Evolutionary conservation across 2,329 filamentous ascomycete species (phyloP), one percentile per base, ranked within the genome.

Genomic region (Fusarium dlaminii): DNA sequence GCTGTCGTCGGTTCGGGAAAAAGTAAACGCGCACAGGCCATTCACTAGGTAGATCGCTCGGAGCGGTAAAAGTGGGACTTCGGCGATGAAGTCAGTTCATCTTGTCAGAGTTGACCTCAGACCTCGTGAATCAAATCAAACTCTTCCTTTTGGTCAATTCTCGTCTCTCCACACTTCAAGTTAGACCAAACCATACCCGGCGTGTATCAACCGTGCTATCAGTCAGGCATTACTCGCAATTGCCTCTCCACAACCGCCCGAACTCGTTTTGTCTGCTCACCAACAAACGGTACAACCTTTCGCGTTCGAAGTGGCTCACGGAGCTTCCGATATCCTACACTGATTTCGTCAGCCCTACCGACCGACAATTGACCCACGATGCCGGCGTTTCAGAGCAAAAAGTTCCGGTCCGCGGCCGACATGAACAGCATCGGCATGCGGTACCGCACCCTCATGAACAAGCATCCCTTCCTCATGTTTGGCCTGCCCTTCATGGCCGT

Each of bases 401-500:
- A 90, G 71, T 97, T 92, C 83, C 91, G 91, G 72, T 85, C 90
- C 45, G 83, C 92, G 39, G 87, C 90, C 68, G 89, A 94, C 71
- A 84, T 89, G 72, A 91, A 91, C 82, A 90, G 89, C 17, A 84
- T 97, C 76, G 94, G 93, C 57, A 89, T 92, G 66, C 87, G 87
- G 71, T 99, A 99, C 86, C 93, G 96, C 66, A 86, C 89, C 37
- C 83, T 90, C 68, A 90, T 99, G 76, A 87, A 90, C 66, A 92
- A 89, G 79, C 94, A 93, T 78, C 97, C 96, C 2, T 99, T 99
- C 82, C 86, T 95, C 34, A 90, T 98, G 72, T 99, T 99, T 81
- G 97, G 97, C 5, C 88, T 99, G 8, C 97, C 96, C 2, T 99
- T 99, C 83, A 89, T 99, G 75, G 86, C 90, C 64, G 92, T 97